phyloP scores from a whole-genome alignment of 2,329 filamentous ascomycete species.

The Fusarium continuum region DNA sequence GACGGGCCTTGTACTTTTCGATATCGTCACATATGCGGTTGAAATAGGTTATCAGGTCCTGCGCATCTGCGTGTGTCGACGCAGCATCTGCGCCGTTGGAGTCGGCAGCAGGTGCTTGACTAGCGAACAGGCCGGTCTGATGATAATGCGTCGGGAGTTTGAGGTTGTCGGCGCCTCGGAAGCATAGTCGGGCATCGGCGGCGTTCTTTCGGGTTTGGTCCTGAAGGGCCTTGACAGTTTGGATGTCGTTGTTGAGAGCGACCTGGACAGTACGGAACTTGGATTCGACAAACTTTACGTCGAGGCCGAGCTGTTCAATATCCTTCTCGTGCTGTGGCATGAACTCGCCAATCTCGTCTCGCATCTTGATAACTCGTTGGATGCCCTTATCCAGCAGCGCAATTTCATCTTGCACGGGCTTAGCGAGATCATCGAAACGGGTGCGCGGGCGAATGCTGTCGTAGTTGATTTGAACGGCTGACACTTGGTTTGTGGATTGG shows the following conservation, averaged over 20 bases:
- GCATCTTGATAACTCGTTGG: constrained; percentile 79
- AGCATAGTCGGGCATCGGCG: constrained; percentile 74
- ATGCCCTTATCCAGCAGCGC: constrained; percentile 82
- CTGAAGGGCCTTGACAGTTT: constrained; percentile 72
- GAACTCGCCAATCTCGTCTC: constrained; percentile 78
- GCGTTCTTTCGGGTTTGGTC: constrained; percentile 68
- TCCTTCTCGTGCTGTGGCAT: constrained; percentile 64
- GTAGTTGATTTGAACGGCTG: constrained; percentile 81
- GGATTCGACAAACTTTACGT: constrained; percentile 60
- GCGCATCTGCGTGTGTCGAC: constrained; percentile 51
- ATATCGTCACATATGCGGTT: constrained; percentile 56
- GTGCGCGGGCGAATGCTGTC: constrained; percentile 85
- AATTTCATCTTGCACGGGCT: constrained; percentile 82
- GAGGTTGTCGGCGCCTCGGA: constrained; percentile 78
- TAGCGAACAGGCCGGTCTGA: constrained; percentile 56
- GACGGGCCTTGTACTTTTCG: constrained; percentile 54
- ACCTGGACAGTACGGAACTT: constrained; percentile 57
- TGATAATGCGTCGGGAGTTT: constrained; percentile 71
- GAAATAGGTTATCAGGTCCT: constrained; percentile 57
- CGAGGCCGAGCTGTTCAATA: constrained; percentile 57
- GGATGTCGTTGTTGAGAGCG: constrained; percentile 64
- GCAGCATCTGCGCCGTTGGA: constrained; percentile 47
- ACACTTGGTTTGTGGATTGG: constrained; percentile 61
- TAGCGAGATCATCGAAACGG: constrained; percentile 88
- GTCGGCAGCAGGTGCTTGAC: constrained; percentile 43